Percentiles rank a stretch among this genome's conserved stretches.
Conservation (phyloP, 352 stramenopile genomes). For the Thalassiosira delicatula region DNA sequence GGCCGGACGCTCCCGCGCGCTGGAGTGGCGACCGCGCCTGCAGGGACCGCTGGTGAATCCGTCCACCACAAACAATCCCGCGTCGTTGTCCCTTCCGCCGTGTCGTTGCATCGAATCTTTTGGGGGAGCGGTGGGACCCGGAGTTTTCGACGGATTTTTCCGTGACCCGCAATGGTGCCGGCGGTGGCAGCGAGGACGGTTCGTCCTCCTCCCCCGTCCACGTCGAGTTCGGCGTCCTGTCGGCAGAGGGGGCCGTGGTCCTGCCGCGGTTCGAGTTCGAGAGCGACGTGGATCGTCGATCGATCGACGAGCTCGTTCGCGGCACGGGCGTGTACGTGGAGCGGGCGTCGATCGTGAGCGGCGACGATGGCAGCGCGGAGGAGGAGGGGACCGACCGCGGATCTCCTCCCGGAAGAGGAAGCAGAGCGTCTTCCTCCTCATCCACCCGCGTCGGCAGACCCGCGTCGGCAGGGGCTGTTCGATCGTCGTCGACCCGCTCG, state of each 20-base stretch:
- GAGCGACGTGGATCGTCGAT: constrained; percentile 53
- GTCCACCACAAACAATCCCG: background rate
- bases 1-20: constrained; percentile 20
- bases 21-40: constrained; percentile 37
- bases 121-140: constrained; percentile 26
- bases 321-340: constrained; percentile 69
- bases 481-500: constrained; percentile 72
- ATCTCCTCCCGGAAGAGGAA: too few species aligned
- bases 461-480: constrained; percentile 20
- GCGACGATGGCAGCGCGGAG: constrained; percentile 21
- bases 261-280: constrained; percentile 79
- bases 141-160: constrained; percentile 56
- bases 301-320: constrained; percentile 63
- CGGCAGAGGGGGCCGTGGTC: constrained; percentile 39
- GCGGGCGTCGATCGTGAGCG: constrained; percentile 36
- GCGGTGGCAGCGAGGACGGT: too few species aligned
- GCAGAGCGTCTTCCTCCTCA: too few species aligned
- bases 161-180: constrained; percentile 13
- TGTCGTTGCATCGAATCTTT: constrained; percentile 54
- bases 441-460: too few species aligned
- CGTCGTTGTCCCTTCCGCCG: background rate
- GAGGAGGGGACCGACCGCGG: too few species aligned
- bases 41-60: constrained; percentile 43
- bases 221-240: constrained; percentile 57
- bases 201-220: constrained; percentile 9